phyloP scores from a whole-genome alignment of 805 yeast genomes.

The Lipomyces yamanashiensis region DNA sequence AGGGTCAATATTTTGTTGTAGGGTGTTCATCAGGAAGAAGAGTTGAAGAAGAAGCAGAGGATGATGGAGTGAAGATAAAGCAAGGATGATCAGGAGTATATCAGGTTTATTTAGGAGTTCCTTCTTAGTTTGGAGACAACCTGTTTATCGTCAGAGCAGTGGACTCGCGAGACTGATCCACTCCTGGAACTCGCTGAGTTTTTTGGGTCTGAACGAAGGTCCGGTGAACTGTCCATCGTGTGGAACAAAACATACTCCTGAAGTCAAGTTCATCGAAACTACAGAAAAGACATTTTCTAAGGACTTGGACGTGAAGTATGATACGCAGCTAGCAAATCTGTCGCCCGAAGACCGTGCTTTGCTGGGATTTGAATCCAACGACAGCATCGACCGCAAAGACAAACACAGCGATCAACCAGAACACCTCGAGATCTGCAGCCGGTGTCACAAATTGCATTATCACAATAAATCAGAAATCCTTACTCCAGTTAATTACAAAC shows the following conservation, averaged over 20 bases:
- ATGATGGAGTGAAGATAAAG: too few species aligned
- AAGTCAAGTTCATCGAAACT: neutral
- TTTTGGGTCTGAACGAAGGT: neutral
- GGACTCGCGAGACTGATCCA: neutral
- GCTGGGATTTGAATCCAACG: neutral
- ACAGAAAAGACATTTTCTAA: neutral
- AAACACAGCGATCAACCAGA: neutral
- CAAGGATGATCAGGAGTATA: too few species aligned
- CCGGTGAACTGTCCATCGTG: neutral
- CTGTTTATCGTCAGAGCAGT: neutral
- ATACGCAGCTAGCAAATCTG: neutral
- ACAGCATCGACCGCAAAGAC: neutral
- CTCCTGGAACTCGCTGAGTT: neutral
- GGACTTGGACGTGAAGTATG: neutral
- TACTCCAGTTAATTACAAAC: neutral
- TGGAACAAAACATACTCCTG: neutral
- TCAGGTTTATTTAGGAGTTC: too few species aligned
- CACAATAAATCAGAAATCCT: constrained; percentile 14
- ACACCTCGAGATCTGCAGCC: constrained; percentile 12
- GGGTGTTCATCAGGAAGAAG: neutral
- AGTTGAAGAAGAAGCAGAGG: too few species aligned
- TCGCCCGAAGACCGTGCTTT: constrained; percentile 1
- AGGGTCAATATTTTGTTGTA: neutral
- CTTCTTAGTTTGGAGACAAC: too few species aligned
- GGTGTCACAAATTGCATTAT: constrained; percentile 19